Evolutionary conservation across 2,329 filamentous ascomycete species (phyloP).

Genomic region (Fusarium acutatum): DNA sequence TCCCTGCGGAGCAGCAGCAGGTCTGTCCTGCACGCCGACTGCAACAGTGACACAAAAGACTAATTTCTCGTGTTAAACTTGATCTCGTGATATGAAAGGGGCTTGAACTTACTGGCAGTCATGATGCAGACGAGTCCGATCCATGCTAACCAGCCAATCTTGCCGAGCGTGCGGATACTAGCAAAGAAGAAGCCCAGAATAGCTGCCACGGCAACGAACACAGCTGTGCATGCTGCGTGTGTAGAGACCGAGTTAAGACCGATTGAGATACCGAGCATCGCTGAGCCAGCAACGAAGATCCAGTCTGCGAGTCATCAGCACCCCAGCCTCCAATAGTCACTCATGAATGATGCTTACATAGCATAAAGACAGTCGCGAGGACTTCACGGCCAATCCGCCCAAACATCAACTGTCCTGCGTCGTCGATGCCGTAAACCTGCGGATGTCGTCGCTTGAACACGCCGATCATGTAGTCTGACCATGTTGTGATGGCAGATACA

Average conservation of each 20-base stretch:
- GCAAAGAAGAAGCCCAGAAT: constrained; percentile 43
- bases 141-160: constrained; percentile 48
- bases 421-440: constrained; percentile 62
- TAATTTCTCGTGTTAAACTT: not conserved
- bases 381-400: constrained; percentile 55
- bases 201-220: constrained; percentile 50
- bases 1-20: constrained; percentile 10
- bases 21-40: constrained; percentile 25
- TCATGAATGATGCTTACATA: constrained; percentile 41
- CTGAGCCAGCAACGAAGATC: constrained; percentile 28
- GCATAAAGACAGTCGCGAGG: constrained; percentile 47
- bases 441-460: constrained; percentile 60
- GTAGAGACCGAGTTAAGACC: constrained; percentile 51
- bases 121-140: constrained; percentile 32
- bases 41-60: constrained; percentile 30
- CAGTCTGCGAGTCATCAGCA: constrained; percentile 4
- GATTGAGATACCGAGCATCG: constrained; percentile 49
- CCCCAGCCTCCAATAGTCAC: accelerated
- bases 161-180: constrained; percentile 45
- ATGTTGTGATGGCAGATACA: constrained; percentile 49
- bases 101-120: constrained; percentile 19
- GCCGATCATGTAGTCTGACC: constrained; percentile 52
- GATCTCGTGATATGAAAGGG: accelerated
- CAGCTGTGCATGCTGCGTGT: constrained; percentile 51
- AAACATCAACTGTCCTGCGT: constrained; percentile 59